These are phyloP conservation scores for Myxozyma mucilagina DNA, from an alignment of 805 yeast genomes.

Conservation along the genomic window DNA sequence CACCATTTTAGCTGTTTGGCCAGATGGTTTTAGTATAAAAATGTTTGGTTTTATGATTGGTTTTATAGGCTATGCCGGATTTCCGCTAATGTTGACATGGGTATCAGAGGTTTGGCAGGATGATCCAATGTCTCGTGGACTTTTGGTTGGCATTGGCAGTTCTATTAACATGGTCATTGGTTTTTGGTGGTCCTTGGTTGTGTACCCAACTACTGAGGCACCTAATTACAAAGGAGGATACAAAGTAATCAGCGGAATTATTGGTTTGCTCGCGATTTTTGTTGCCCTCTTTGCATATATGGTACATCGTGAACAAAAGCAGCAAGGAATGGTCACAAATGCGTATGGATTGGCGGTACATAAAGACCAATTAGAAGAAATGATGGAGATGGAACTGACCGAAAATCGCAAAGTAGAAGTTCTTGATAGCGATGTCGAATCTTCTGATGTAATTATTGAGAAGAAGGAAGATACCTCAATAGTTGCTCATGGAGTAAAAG, in stretches of 20 bases:
- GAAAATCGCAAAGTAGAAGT: not conserved
- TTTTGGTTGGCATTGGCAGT: constrained; percentile 14
- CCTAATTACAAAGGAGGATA: constrained; percentile 42
- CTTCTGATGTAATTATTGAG: not conserved
- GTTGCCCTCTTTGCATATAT: constrained; percentile 4
- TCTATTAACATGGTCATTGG: constrained; percentile 31
- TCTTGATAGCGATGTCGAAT: not conserved
- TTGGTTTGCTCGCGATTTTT: not conserved
- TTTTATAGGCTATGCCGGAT: constrained; percentile 14
- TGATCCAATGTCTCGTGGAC: constrained; percentile 17
- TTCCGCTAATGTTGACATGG: constrained; percentile 22
- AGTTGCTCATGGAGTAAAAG: not conserved
- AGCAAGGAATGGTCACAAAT: constrained; percentile 3
- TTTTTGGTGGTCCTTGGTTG: constrained; percentile 41
- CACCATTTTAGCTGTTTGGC: constrained; percentile 46
- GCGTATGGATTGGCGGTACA: constrained; percentile 15
- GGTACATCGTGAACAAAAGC: constrained; percentile 1
- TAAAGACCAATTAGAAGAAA: not conserved
- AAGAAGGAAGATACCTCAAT: not conserved
- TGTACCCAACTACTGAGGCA: constrained; percentile 41
- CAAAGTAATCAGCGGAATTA: constrained; percentile 29
- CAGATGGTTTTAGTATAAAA: constrained; percentile 43
- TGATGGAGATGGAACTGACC: not conserved
- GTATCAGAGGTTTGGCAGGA: constrained; percentile 19
- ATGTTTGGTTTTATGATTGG: constrained; percentile 24